Base-by-base conservation (phyloP, 1,139 yeast genomes). In the Candida dubliniensis region DNA sequence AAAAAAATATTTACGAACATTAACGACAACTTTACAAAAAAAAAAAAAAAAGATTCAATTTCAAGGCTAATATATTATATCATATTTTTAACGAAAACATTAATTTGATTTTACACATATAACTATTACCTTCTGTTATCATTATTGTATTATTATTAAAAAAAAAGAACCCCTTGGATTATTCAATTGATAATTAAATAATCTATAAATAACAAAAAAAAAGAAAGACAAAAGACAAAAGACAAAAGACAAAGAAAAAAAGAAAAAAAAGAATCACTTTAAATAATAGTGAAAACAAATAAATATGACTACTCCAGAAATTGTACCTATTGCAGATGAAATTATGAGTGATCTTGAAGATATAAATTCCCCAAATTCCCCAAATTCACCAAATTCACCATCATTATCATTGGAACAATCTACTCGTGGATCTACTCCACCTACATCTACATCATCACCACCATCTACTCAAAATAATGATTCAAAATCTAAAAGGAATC, bases 341-440 rank as follows among this genome's bases (percentile, higher is more conserved):
- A 30, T 30, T 11, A n/a, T 30, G 32, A 30, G 32, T 12, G 32
- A 30, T 30, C 3, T 10, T 11, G 32, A 30, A n/a, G 32, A 8
- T 30, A 7, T 13, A 30, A 30, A 14, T 12, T 30, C 32, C 3
- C 32, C 32, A 30, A 30, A 30, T 30, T 30, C 32, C 32, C 32
- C 32, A 30, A 30, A 14, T 12, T 30, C 32, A 8, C 32, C 32
- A 30, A 30, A 30, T 30, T 30, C 32, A 13, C 32, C 32, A 11
- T 30, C 32, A n/a, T 30, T 30, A n/a, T 30, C 32, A 3, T 30
- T 30, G 7, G 32, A 30, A 30, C 47, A 41, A 38, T 35, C 38
- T 27, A 59, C 71, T 15, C 58, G 73, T 44, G 69, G 61, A 38
- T 58, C 66, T 25, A 64, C 72, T 30, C 73, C 74, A 27, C 58